A percentile compares a stretch with the other conserved stretches of the same genome.
phyloP scores from a whole-genome alignment of 2,329 filamentous ascomycete species.

The Teratosphaeria pseudoeucalypti region DNA sequence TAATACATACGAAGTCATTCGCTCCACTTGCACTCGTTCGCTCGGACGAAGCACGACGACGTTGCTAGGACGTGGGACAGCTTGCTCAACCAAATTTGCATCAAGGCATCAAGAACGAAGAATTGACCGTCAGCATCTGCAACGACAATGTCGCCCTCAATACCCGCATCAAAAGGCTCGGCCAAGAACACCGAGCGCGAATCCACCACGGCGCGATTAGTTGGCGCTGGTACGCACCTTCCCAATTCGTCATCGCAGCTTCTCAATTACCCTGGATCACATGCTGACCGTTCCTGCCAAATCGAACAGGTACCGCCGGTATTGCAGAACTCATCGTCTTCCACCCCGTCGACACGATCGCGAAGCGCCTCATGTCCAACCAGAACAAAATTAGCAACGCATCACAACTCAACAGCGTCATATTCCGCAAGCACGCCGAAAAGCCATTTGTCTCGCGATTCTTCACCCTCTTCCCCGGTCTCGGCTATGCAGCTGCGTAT shows the following conservation, averaged over 20 bases:
- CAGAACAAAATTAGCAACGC: constrained; percentile 57
- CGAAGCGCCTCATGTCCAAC: constrained; percentile 99
- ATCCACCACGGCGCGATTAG: constrained; percentile 74
- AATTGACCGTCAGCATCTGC: neutral
- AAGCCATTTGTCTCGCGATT: constrained; percentile 68
- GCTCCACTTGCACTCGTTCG: too few relatives aligned
- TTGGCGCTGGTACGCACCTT: constrained; percentile 67
- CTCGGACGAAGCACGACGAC: too few relatives aligned
- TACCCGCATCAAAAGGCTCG: constrained; percentile 14
- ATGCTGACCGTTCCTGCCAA: neutral
- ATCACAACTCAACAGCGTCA: constrained; percentile 71
- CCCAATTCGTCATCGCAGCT: neutral
- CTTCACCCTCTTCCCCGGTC: constrained; percentile 88
- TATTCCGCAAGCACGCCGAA: constrained; percentile 80
- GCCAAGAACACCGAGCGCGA: constrained; percentile 66
- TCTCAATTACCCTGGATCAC: neutral
- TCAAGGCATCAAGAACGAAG: neutral
- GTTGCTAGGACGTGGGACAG: too few relatives aligned
- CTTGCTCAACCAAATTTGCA: neutral
- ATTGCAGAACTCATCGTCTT: constrained; percentile 90
- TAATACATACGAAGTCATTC: neutral
- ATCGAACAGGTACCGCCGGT: constrained; percentile 65
- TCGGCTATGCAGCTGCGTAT: constrained; percentile 95
- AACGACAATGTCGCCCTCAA: constrained; percentile 18
- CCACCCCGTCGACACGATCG: constrained; percentile 94